Conservation (phyloP, 805 yeast genomes). For the Zygosaccharomyces bailii region DNA sequence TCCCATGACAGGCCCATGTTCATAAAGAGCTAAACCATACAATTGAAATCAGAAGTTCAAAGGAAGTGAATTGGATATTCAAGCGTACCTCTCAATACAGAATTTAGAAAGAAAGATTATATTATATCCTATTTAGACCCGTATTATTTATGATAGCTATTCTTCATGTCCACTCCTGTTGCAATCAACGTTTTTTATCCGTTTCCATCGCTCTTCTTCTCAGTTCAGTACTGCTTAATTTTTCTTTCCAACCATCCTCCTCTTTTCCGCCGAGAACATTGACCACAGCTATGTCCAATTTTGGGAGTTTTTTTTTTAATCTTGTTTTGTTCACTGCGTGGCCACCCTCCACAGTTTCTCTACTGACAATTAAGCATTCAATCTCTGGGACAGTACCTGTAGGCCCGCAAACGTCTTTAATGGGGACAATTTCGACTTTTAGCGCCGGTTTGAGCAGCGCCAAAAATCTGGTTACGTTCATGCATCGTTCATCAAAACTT, state of each 20-base stretch:
- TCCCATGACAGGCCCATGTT: slow-evolving; percentile 57
- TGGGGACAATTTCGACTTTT: slow-evolving; percentile 51
- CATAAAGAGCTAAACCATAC: slow-evolving; percentile 40
- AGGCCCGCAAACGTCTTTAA: slow-evolving; percentile 91
- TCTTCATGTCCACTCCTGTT: not conserved
- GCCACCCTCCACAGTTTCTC: slow-evolving; percentile 78
- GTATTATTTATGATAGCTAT: not conserved
- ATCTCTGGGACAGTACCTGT: slow-evolving; percentile 73
- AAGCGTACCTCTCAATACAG: no score
- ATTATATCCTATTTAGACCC: slow-evolving; percentile 2
- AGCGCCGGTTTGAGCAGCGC: slow-evolving; percentile 45
- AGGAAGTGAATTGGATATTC: no score
- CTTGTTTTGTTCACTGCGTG: slow-evolving; percentile 66
- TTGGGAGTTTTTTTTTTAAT: slow-evolving; percentile 48
- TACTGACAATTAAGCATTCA: slow-evolving; percentile 75
- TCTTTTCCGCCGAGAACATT: slow-evolving; percentile 65
- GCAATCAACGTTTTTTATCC: not conserved
- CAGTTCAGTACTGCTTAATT: slow-evolving; percentile 80
- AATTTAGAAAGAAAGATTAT: not conserved
- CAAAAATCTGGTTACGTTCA: slow-evolving; percentile 49
- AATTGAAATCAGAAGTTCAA: not conserved
- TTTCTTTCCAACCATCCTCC: slow-evolving; percentile 58
- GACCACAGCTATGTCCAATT: slow-evolving; percentile 50
- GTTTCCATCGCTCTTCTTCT: slow-evolving; percentile 40
- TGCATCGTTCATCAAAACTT: slow-evolving; percentile 49